phyloP scores from a whole-genome alignment of 23 red algal genomes.

The Gracilariopsis chorda region DNA sequence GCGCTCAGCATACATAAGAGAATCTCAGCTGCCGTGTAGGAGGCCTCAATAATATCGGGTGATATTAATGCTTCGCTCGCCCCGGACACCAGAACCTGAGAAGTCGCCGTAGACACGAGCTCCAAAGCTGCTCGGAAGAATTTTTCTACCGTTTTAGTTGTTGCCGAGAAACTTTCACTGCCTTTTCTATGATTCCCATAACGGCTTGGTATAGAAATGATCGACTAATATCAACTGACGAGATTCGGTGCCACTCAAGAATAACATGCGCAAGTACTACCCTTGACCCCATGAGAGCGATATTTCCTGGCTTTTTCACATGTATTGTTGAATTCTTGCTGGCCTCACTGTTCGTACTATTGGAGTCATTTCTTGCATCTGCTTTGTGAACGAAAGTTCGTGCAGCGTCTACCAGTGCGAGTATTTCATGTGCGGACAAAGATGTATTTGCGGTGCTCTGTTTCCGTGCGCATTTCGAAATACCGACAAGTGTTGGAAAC shows the following conservation, averaged over 20 bases:
- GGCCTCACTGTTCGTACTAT: neutral
- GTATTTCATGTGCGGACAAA: slow-evolving; percentile 22
- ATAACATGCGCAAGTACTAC: slow-evolving; percentile 13
- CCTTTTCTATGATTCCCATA: neutral
- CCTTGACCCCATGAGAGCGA: neutral
- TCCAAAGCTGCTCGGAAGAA: slow-evolving; percentile 34
- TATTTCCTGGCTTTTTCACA: neutral
- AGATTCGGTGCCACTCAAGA: slow-evolving; percentile 41
- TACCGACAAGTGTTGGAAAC: slow-evolving; percentile 30
- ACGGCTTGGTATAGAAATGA: slow-evolving; percentile 20
- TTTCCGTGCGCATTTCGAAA: slow-evolving; percentile 34
- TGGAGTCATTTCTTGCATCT: neutral
- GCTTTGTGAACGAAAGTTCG: slow-evolving; percentile 7
- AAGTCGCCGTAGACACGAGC: slow-evolving; percentile 15
- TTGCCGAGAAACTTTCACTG: neutral
- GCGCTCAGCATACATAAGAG: slow-evolving; percentile 21
- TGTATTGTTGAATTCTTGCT: neutral
- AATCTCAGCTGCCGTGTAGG: slow-evolving; percentile 24
- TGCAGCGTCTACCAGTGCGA: slow-evolving; percentile 13
- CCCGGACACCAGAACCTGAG: neutral
- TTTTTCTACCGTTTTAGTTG: slow-evolving; percentile 3
- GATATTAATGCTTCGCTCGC: neutral
- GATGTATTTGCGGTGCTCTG: neutral
- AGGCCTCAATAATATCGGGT: neutral
- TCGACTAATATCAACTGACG: neutral